Evolutionary conservation across 2,329 filamentous ascomycete genomes (phyloP).

Genomic region (Lachnellula subtilissima): DNA sequence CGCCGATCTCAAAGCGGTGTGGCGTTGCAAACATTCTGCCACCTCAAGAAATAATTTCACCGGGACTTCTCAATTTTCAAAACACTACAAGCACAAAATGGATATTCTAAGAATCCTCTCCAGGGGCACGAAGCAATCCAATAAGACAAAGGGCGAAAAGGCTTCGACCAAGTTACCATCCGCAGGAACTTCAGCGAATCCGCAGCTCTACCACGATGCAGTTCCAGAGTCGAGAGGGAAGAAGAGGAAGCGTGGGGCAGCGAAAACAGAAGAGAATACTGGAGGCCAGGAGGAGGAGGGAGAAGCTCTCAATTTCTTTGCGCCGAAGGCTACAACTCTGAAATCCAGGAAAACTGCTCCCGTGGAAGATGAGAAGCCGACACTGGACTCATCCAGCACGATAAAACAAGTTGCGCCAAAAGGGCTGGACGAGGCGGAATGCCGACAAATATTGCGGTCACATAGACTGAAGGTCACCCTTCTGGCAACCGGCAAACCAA

Average conservation of each 20-base stretch:
- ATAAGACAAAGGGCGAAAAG: conserved; percentile 31
- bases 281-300: conserved; percentile 34
- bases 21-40: neutral
- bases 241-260: conserved; percentile 51
- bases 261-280: conserved; percentile 25
- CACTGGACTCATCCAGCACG: neutral
- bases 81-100: conserved; percentile 20
- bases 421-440: conserved; percentile 61
- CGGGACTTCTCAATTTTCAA: neutral
- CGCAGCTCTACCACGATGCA: conserved; percentile 64
- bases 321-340: conserved; percentile 36
- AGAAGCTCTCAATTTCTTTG: conserved; percentile 52
- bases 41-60: neutral
- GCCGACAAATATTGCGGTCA: conserved; percentile 67
- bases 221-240: conserved; percentile 39
- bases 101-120: conserved; percentile 71
- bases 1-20: neutral
- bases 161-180: conserved; percentile 52
- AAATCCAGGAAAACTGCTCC: conserved; percentile 19
- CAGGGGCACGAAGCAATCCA: conserved; percentile 56
- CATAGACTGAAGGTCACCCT: conserved; percentile 83
- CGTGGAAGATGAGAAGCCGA: conserved; percentile 12
- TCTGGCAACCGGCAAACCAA: conserved; percentile 48
- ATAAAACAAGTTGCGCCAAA: conserved; percentile 11
- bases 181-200: conserved; percentile 57